Evolutionary conservation across 1,139 yeast species (phyloP), one percentile per base, ranked within the genome.

Genomic region (Kodamaea fungicola): DNA sequence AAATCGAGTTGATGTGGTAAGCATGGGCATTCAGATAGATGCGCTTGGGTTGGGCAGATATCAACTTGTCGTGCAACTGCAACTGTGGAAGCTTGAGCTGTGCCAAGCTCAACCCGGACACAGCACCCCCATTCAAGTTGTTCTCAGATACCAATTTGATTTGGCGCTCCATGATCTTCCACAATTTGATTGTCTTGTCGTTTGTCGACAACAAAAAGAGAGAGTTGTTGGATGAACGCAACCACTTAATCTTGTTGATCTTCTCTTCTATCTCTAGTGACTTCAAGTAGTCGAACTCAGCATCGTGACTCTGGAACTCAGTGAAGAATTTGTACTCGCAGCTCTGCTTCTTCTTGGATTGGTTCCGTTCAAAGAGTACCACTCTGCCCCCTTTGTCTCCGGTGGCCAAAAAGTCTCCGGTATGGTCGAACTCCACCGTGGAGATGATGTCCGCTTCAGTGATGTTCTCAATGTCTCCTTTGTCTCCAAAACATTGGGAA

Each of bases 361-460:
- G 83, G 60, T 88, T 89, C 51, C 97, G 77, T 62, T 92, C 97
- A 63, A 94, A 94, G 40, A 94, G 67, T 9, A 94, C 99, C 30
- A 94, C 97, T 50, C 99, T 77, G 21, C 99, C 99, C 35, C 99
- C 99, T 56, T 92, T 83, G 65, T 94, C 99, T 43, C 99, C 99
- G 2, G 98, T 92, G 42, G 98, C 99, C 44, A 94, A 71, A 55
- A 83, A 94, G 60, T 92, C 88, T 34, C 99, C 99, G 10, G 94
- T 80, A 56, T 83, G 87, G 59, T 94, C 97, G 57, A 94, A 94
- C 64, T 94, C 97, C 30, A 94, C 97, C 2, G 98, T 88, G 22
- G 97, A 86, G 45, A 94, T 92, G 55, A 94, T 90, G 62, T 94
- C 99, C 7, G 97, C 97, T 61, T 92, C 99, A 3, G 97, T 92